Evolutionary conservation across 495 filamentous ascomycete genomes (phyloP), one percentile per base, ranked within the genome.

Genomic region (Penicillium chermesinum): DNA sequence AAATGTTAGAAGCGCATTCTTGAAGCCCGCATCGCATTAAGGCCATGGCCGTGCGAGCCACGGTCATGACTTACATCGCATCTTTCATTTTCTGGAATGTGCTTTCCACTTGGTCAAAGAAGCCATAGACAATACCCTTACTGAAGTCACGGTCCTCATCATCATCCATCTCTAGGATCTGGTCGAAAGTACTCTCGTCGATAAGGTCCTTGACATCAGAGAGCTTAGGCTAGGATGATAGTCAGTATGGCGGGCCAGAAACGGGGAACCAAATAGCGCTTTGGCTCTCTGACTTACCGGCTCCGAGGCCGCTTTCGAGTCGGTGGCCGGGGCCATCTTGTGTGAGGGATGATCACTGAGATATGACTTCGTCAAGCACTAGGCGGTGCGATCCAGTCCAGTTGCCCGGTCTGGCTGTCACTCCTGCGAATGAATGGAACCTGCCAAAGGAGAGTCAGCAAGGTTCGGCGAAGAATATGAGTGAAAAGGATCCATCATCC

Each of bases 81-180:
- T 70, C 59, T 55, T 95, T 83, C 86, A 98, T 97, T 60, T 91
- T 84, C 13, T 69, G 67, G 59, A 96, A 96, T 1, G 94, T 96
- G 47, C 74, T 75, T 44, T 87, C 77, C 9, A 93, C 93, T 67
- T 98, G 93, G 14, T 90, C 84, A 48, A 97, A 96, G 71, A 96
- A 98, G 33, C 86, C 87, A 55, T 77, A 83, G 3, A 98, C 94
- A 48, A 98, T 94, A 39, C 87, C 83, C 60, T 76, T 80, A 69
- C 83, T 89, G 74, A 87, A 95, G 46, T 84, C 88, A 51, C 68
- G 68, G 38, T 89, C 85, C 3, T 84, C 82, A 48, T 87, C 85
- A 36, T 96, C 90, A 61, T 96, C 90, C 90, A 96, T 95, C 69
- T 95, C 90, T 36, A 96, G 80, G 64, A 98, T 96, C 69, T 98